These are phyloP conservation scores for Penicillium psychrosexuale DNA, from an alignment of 2,329 filamentous ascomycete genomes.

Conservation along the genomic window DNA sequence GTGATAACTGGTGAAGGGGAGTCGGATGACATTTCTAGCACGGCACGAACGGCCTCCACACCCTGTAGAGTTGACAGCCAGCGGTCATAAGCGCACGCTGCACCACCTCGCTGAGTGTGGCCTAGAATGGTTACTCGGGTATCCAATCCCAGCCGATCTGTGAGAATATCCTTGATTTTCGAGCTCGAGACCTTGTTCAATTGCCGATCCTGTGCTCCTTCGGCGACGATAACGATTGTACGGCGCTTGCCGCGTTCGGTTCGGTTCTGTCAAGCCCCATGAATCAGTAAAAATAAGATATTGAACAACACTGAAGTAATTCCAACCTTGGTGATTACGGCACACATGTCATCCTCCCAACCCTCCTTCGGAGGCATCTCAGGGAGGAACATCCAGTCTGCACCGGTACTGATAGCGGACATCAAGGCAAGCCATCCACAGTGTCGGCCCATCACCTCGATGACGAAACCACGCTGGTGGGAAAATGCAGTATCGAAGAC, in stretches of 20 bases:
- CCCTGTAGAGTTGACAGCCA: conserved; percentile 91
- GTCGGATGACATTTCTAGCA: conserved; percentile 82
- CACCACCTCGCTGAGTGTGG: conserved; percentile 94
- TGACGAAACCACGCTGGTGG: conserved; percentile 92
- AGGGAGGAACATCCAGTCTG: conserved; percentile 95
- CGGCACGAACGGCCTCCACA: conserved; percentile 88
- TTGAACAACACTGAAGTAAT: conserved; percentile 20
- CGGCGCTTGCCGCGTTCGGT: conserved; percentile 80
- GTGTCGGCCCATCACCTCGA: conserved; percentile 97
- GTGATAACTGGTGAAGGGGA: conserved; percentile 93
- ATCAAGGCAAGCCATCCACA: conserved; percentile 97
- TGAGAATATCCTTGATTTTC: conserved; percentile 85
- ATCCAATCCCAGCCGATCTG: conserved; percentile 75
- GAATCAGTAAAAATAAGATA: neutral
- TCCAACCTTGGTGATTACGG: conserved; percentile 65
- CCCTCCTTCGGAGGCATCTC: conserved; percentile 84
- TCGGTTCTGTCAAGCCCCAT: conserved; percentile 61
- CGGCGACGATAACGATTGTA: conserved; percentile 96
- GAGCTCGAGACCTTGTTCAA: conserved; percentile 78
- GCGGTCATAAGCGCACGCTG: conserved; percentile 88
- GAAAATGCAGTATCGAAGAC: conserved; percentile 91
- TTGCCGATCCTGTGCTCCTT: conserved; percentile 82
- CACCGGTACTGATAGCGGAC: conserved; percentile 89
- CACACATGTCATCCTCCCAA: conserved; percentile 86
- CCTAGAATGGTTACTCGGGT: conserved; percentile 93